Conservation (phyloP, 1,284 basidiomycete species). For the Anthracocystis panici-leucophaei region DNA sequence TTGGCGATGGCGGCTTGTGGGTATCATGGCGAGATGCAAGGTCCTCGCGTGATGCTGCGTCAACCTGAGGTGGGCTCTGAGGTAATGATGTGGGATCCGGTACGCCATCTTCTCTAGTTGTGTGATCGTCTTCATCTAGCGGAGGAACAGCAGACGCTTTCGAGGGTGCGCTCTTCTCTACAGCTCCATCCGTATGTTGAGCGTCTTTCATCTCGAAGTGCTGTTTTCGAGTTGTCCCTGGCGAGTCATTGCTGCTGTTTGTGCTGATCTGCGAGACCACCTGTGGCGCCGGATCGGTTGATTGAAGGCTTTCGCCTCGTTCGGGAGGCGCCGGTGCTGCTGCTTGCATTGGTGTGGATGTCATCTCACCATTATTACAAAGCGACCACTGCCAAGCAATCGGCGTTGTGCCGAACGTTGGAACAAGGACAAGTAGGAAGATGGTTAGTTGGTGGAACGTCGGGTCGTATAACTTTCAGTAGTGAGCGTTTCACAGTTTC, state of each 20-base stretch:
- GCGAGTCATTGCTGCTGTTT: slow-evolving; percentile 2
- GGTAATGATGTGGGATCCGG: not conserved
- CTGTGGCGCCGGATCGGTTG: not conserved
- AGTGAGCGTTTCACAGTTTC: not conserved
- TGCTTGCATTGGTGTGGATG: not conserved
- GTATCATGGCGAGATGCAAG: not conserved
- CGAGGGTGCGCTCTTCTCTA: not conserved
- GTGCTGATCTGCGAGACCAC: not conserved
- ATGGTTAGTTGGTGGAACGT: not conserved
- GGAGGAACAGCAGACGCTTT: not conserved
- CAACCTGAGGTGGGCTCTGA: slow-evolving; percentile 1
- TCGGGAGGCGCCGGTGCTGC: not conserved
- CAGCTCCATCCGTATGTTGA: not conserved
- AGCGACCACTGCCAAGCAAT: not conserved
- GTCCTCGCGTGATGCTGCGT: not conserved
- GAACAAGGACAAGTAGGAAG: not conserved
- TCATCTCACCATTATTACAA: slow-evolving; percentile 6
- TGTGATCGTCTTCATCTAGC: not conserved
- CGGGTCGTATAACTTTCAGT: not conserved
- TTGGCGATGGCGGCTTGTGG: not conserved
- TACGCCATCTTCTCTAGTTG: not conserved
- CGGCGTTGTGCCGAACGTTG: not conserved
- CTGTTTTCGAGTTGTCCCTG: not conserved
- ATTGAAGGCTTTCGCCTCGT: not conserved
- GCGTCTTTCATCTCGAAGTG: slow-evolving; percentile 1